Evolutionary conservation across 176 grass and related monocot genomes (phyloP), one percentile per base, ranked within the genome.

Genomic region (Pharus latifolius): DNA sequence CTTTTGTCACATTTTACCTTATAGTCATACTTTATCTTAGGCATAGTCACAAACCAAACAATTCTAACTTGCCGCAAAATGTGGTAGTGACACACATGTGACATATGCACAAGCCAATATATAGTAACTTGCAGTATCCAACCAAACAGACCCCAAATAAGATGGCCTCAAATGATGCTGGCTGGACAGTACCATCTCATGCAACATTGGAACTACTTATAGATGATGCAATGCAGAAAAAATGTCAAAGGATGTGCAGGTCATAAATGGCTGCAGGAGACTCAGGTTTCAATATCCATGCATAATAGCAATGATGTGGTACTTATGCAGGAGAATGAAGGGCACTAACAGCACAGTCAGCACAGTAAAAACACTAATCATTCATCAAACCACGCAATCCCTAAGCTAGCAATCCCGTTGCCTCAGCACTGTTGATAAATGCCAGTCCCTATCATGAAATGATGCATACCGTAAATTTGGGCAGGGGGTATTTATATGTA

Each of bases 401-500:
- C 58, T 78, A 25, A 25, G 10, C 49, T 30, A 65, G 60, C 7
- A 73, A 49, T 0, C 11, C 1, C 51, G 66, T 43, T 46, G 38
- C 3, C 25, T 10, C 24, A 31, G 30, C 49, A 31, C 10, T 45
- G 60, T 16, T 55, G 52, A 49, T n/a, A 63, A 70, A 10, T 49
- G 41, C 1, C 1, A 15, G 16, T 41, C 16, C 7, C 15, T 26
- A 10, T 75, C 70, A 33, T 30, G 43, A 70, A 41, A 69, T 43
- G 25, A 51, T 66, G 49, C 84, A 85, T 57, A 99, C 95, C 22
- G 95, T 99, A 69, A 99, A 99, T 86, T 99, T 99, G 72, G 95
- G 95, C 49, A 99, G 72, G 41, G 95, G 95, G 76, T 99, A 99
- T 85, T 99, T 99, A 69, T 99, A 99, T 15, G 88, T 99, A 77